Percentiles rank a stretch among this genome's conserved stretches.
Conservation (phyloP, 2,329 filamentous ascomycete genomes). For the Penicillium sp. region DNA sequence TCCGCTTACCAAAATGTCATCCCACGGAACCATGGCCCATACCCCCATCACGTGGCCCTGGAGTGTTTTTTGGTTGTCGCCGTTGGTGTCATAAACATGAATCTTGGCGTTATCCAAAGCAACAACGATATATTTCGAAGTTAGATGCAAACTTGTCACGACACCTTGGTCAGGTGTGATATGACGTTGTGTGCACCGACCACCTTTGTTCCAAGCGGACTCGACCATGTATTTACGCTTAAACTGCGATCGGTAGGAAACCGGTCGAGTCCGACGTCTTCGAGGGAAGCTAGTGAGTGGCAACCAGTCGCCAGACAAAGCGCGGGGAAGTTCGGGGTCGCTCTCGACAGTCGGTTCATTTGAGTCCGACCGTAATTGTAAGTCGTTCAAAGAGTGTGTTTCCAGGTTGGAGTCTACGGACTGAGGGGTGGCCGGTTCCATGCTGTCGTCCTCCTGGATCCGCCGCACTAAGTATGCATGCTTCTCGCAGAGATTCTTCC, state of each 20-base stretch:
- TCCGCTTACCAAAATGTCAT: slow-evolving; percentile 89
- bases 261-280: slow-evolving; percentile 61
- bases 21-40: slow-evolving; percentile 99
- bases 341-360: slow-evolving; percentile 46
- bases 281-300: slow-evolving; percentile 31
- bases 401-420: slow-evolving; percentile 24
- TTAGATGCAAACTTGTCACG: slow-evolving; percentile 91
- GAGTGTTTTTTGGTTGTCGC: slow-evolving; percentile 81
- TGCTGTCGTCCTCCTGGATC: slow-evolving; percentile 47
- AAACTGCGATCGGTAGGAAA: slow-evolving; percentile 94
- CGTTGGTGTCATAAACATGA: slow-evolving; percentile 92
- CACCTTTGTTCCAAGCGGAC: slow-evolving; percentile 91
- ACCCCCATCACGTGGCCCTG: slow-evolving; percentile 98
- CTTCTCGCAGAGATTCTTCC: slow-evolving; percentile 96
- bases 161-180: slow-evolving; percentile 97
- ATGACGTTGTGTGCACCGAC: slow-evolving; percentile 76
- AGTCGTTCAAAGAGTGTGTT: slow-evolving; percentile 22
- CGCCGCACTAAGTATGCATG: slow-evolving; percentile 86
- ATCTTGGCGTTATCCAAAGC: slow-evolving; percentile 98
- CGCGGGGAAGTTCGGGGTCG: slow-evolving; percentile 47
- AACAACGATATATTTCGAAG: slow-evolving; percentile 94
- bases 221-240: slow-evolving; percentile 97
- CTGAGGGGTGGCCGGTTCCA: slow-evolving; percentile 36
- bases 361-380: slow-evolving; percentile 10
- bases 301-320: slow-evolving; percentile 34